phyloP scores from a whole-genome alignment of 257 asterid species.

The Rauvolfia tetraphylla region DNA sequence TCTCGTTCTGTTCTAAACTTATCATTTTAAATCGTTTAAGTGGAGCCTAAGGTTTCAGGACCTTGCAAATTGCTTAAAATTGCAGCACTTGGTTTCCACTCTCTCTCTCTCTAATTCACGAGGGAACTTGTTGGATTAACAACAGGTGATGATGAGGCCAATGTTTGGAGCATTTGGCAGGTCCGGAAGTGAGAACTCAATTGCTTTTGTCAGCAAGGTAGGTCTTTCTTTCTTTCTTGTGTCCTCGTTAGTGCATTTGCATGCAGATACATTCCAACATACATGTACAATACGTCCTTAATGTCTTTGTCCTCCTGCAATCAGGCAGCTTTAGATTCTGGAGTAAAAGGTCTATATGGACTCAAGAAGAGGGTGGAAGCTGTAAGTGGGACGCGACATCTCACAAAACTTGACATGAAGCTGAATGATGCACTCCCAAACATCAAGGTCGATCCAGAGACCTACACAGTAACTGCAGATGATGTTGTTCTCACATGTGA shows the following conservation, averaged over 20 bases:
- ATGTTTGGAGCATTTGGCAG: conserved; percentile 95
- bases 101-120: neutral
- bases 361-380: conserved; percentile 74
- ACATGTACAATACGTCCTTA: neutral
- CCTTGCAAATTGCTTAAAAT: neutral
- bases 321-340: conserved; percentile 60
- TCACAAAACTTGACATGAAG: conserved; percentile 88
- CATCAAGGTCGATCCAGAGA: conserved; percentile 80
- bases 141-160: conserved; percentile 88
- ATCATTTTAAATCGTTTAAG: neutral
- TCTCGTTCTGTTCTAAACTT: neutral
- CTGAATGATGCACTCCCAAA: conserved; percentile 77
- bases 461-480: conserved; percentile 77
- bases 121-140: neutral
- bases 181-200: conserved; percentile 81
- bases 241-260: neutral
- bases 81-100: neutral
- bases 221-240: neutral
- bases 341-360: conserved; percentile 55
- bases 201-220: conserved; percentile 91
- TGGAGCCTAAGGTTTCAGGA: neutral
- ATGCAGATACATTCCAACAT: neutral
- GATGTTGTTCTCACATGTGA: conserved; percentile 63
- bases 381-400: conserved; percentile 61
- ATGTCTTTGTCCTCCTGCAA: neutral